A percentile compares a stretch with the other conserved stretches of the same genome.
These are phyloP conservation scores for Pelargonium australe DNA, from an alignment of 441 rosid species.

Conservation along the genomic window DNA sequence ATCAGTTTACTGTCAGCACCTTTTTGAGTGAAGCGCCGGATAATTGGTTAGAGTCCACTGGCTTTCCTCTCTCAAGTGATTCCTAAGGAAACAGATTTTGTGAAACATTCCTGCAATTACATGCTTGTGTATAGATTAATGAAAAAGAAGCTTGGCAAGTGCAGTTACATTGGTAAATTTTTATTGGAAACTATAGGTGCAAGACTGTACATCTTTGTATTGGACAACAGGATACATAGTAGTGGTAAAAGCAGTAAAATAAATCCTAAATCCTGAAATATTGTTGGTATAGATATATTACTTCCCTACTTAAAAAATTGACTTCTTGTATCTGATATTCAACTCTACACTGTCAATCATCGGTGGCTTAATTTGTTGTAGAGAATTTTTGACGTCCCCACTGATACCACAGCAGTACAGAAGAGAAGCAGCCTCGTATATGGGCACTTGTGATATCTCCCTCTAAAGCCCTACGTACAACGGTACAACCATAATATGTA, in stretches of 20 bases:
- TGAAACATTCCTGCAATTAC: no score
- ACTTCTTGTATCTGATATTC: background rate
- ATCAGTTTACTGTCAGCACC: conserved; percentile 33
- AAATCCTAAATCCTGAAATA: background rate
- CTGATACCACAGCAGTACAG: background rate
- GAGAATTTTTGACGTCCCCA: no score
- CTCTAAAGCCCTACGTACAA: background rate
- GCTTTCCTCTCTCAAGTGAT: background rate
- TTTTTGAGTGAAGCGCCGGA: conserved; percentile 3
- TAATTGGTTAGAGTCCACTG: background rate
- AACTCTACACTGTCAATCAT: conserved; percentile 1
- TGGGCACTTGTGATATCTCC: background rate
- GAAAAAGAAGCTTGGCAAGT: background rate
- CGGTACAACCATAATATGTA: background rate
- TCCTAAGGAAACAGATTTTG: background rate
- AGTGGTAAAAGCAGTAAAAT: background rate
- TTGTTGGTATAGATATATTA: conserved; percentile 7
- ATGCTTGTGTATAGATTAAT: no score
- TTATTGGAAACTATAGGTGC: background rate
- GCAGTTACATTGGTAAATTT: no score
- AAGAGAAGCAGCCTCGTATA: background rate
- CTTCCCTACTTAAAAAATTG: conserved; percentile 24
- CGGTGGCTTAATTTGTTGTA: background rate
- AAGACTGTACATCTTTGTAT: background rate
- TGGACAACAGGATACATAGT: background rate